Evolutionary conservation across 169 alveolate genomes (phyloP).

Genomic region (Eimeria nieschulzi): DNA sequence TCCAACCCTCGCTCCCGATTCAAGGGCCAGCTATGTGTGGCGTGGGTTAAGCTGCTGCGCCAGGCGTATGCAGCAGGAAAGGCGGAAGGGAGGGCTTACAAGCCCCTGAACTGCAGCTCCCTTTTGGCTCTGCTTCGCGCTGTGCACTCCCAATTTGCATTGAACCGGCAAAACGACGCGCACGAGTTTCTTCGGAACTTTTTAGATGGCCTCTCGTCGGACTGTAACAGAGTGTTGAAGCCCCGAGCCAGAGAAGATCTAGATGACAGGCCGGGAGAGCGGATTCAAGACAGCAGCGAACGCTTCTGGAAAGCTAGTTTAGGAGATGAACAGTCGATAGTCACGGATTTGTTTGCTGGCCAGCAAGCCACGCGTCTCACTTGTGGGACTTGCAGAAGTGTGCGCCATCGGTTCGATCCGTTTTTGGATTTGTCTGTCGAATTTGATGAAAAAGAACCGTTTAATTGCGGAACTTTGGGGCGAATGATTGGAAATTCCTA

Average conservation of each 20-base stretch:
- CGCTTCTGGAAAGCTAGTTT: slow-evolving; percentile 49
- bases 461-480: background rate
- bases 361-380: slow-evolving; percentile 22
- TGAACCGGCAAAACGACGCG: slow-evolving; percentile 54
- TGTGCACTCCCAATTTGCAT: slow-evolving; percentile 41
- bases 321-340: slow-evolving; percentile 31
- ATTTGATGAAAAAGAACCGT: background rate
- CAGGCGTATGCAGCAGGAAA: background rate
- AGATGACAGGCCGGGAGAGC: slow-evolving; percentile 35
- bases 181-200: slow-evolving; percentile 64
- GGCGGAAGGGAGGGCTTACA: background rate
- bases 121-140: slow-evolving; percentile 45
- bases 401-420: slow-evolving; percentile 46
- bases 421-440: slow-evolving; percentile 62
- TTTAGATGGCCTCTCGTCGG: slow-evolving; percentile 55
- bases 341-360: slow-evolving; percentile 71
- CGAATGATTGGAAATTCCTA: background rate
- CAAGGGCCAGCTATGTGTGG: slow-evolving; percentile 53
- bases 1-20: slow-evolving; percentile 35
- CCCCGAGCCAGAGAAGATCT: background rate
- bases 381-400: slow-evolving; percentile 23
- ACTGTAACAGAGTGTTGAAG: slow-evolving; percentile 40
- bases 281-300: slow-evolving; percentile 19
- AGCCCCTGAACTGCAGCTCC: background rate
- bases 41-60: slow-evolving; percentile 24